phyloP scores from a whole-genome alignment of 371 early-diverging fungal genomes.

The Lichtheimia ramosa region DNA sequence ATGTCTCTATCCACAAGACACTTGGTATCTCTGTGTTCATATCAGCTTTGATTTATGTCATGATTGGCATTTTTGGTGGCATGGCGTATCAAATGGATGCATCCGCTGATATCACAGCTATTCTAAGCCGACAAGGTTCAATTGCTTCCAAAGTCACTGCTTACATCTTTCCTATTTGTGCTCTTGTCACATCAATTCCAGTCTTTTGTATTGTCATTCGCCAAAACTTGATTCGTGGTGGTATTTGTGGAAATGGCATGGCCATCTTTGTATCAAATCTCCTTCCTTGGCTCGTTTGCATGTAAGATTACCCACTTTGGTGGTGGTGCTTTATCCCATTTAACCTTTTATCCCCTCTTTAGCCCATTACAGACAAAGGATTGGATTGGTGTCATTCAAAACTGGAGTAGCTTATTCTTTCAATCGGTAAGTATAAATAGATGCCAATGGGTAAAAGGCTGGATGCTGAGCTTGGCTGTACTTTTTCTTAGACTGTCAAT shows the following conservation, averaged over 20 bases:
- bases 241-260: constrained; percentile 49
- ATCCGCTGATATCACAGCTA: constrained; percentile 51
- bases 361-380: constrained; percentile 46
- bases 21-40: constrained; percentile 50
- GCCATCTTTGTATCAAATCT: constrained; percentile 62
- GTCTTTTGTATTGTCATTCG: constrained; percentile 74
- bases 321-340: too few species aligned
- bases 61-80: constrained; percentile 53
- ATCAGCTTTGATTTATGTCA: constrained; percentile 49
- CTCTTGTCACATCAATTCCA: constrained; percentile 76
- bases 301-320: constrained; percentile 28
- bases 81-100: constrained; percentile 56
- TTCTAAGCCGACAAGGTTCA: constrained; percentile 34
- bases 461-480: too few species aligned
- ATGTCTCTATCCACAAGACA: constrained; percentile 54
- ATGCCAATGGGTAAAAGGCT: neutral
- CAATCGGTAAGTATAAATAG: constrained; percentile 36
- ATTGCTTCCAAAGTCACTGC: constrained; percentile 58
- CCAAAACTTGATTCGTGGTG: constrained; percentile 63
- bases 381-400: constrained; percentile 34
- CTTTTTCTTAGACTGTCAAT: constrained; percentile 58
- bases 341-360: neutral
- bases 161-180: constrained; percentile 71
- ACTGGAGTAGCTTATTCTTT: constrained; percentile 49
- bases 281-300: constrained; percentile 65